Base-by-base conservation (phyloP, 371 early-diverging fungal species). In the Circinella minor region DNA sequence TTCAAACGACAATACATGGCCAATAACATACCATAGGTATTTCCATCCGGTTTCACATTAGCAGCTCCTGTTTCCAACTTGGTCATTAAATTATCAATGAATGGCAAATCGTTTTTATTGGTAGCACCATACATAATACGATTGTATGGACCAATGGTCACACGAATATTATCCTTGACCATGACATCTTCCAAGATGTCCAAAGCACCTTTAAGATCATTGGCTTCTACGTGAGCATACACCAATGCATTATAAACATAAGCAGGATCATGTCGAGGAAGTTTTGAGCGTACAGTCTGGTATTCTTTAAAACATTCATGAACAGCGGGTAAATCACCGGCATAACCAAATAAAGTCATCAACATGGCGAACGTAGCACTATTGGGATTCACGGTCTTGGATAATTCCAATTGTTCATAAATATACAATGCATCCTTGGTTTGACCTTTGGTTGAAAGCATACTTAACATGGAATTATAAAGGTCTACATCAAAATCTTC, bases 231-330 rank as follows among this genome's bases (percentile, higher is more conserved):
- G 67, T 85, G 77, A 43, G 87, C 87, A 69, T 70, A 72, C 0
- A 85, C 81, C 5, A 81, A 67, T 4, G 83, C 77, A 66, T 82
- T 80, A 65, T 87, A 87, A 8, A 87, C 80, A 37, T 68, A 69
- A 2, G 69, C 47, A 20, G 79, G 72, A 68, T 87, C 81, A 36
- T 78, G 79, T 14, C 49, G 61, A 51, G 77, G 60, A 39, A 82
- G 68, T 4, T 48, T 39, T 1, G 61, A 36, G 20, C 57, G 46
- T 11, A 84, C 18, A 7, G 65, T 37, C 63, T 77, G 73, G 75
- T 82, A 87, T 63, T 87, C 85, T 3, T 70, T 70, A 48, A 85
- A 84, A 67, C 87, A 87, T 63, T 85, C 85, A 7, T 66, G 68
- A 1, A 78, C 81, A 67, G 81, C 81, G 8, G 38, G 54, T 4